These are phyloP conservation scores for Candolleomyces aberdarensis DNA, from an alignment of 768 basidiomycete species.

Conservation along the genomic window DNA sequence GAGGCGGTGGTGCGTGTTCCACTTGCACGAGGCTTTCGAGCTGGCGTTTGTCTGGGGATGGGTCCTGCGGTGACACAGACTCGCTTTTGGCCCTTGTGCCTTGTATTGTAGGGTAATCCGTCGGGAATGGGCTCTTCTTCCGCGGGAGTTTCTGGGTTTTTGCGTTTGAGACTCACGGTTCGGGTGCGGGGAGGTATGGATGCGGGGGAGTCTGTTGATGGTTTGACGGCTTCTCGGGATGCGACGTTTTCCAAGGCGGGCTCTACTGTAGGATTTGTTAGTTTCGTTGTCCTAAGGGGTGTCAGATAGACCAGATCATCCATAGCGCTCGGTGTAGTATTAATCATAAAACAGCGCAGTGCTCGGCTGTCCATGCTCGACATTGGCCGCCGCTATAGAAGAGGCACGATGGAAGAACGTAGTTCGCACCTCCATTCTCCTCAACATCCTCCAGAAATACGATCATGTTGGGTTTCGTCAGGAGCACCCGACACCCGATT, in stretches of 20 bases:
- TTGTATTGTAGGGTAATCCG: slow-evolving; percentile 2
- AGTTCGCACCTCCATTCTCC: neutral
- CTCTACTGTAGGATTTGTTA: too few species aligned
- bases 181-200: neutral
- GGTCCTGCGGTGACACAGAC: neutral
- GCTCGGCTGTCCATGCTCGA: too few species aligned
- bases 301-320: too few species aligned
- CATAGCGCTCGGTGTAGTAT: too few species aligned
- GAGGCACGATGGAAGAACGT: neutral
- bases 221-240: neutral
- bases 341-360: too few species aligned
- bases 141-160: neutral
- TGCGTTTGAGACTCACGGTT: neutral
- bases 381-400: neutral
- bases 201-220: neutral
- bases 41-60: neutral
- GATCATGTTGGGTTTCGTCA: neutral
- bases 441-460: neutral
- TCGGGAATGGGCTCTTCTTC: neutral
- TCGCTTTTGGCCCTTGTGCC: slow-evolving; percentile 2
- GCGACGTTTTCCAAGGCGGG: neutral
- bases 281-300: too few species aligned
- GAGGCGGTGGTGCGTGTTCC: neutral
- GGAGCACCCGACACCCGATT: neutral
- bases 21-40: neutral